phyloP scores from a whole-genome alignment of 306 rosid genomes.

The Malus sylvestris region DNA sequence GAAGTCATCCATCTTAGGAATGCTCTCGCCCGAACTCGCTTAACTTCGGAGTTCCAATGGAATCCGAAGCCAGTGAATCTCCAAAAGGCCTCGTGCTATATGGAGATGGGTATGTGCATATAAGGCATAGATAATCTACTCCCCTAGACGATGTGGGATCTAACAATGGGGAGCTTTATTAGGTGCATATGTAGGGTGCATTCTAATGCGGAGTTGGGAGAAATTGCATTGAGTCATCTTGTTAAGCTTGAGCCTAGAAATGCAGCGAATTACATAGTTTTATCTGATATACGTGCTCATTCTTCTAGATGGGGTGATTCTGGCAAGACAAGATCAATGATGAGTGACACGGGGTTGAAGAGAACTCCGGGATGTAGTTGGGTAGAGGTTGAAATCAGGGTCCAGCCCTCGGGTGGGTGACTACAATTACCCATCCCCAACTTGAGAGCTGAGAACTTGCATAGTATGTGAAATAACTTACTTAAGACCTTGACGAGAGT shows the following conservation, averaged over 20 bases:
- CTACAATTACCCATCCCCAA: conserved; percentile 6
- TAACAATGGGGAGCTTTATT: conserved; percentile 53
- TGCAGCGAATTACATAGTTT: conserved; percentile 45
- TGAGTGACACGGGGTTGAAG: conserved; percentile 37
- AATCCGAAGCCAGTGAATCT: too few relatives aligned
- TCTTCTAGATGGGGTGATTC: conserved; percentile 52
- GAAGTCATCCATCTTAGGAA: too few relatives aligned
- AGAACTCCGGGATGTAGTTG: conserved; percentile 66
- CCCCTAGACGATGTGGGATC: too few relatives aligned
- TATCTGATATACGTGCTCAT: conserved; percentile 55
- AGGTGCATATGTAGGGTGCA: conserved; percentile 61
- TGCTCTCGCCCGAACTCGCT: too few relatives aligned
- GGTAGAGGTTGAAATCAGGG: conserved; percentile 39
- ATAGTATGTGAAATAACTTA: neutral
- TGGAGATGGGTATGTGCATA: too few relatives aligned
- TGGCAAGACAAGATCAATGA: conserved; percentile 33
- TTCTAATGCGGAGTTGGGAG: conserved; percentile 54
- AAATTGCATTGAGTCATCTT: conserved; percentile 53
- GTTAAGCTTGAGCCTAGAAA: conserved; percentile 58
- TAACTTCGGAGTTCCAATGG: too few relatives aligned
- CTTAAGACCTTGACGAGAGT: neutral
- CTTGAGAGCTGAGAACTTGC: conserved; percentile 4
- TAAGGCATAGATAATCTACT: too few relatives aligned
- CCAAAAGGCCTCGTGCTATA: too few relatives aligned
- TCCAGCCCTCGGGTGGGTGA: conserved; percentile 4